A percentile compares a stretch with the other conserved stretches of the same genome.
These are phyloP conservation scores for Blastocystis sp. DNA, from an alignment of 352 stramenopile genomes.

Conservation along the genomic window DNA sequence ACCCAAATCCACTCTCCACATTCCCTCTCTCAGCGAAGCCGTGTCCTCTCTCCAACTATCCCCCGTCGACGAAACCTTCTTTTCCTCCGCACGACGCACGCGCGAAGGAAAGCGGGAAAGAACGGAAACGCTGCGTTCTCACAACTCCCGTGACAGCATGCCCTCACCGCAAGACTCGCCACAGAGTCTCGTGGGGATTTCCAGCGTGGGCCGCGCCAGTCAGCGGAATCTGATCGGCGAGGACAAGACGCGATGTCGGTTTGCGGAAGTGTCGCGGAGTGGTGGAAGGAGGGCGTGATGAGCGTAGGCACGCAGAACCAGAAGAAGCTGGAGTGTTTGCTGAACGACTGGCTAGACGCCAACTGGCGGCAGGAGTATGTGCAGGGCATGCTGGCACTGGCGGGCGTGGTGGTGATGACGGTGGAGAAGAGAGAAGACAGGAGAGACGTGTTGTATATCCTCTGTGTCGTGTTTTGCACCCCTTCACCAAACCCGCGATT, in stretches of 20 bases:
- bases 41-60: too few species aligned
- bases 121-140: too few species aligned
- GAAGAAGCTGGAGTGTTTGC: slow-evolving; percentile 41
- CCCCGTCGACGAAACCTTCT: too few species aligned
- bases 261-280: slow-evolving; percentile 52
- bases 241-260: slow-evolving; percentile 52
- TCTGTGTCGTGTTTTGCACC: background rate
- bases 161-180: background rate
- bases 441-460: slow-evolving; percentile 40
- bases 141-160: background rate
- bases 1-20: too few species aligned
- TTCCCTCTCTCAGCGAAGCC: too few species aligned
- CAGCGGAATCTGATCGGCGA: slow-evolving; percentile 19
- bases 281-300: background rate
- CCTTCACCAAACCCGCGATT: slow-evolving; percentile 21
- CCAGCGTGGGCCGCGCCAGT: too few species aligned
- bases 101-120: too few species aligned
- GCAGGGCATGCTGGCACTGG: slow-evolving; percentile 43
- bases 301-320: background rate
- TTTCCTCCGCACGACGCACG: too few species aligned
- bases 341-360: slow-evolving; percentile 42
- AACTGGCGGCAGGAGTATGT: slow-evolving; percentile 21
- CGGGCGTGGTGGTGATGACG: slow-evolving; percentile 40
- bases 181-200: background rate
- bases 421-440: slow-evolving; percentile 19